Conservation (phyloP, 805 yeast genomes). For the Brettanomyces anomalus region DNA sequence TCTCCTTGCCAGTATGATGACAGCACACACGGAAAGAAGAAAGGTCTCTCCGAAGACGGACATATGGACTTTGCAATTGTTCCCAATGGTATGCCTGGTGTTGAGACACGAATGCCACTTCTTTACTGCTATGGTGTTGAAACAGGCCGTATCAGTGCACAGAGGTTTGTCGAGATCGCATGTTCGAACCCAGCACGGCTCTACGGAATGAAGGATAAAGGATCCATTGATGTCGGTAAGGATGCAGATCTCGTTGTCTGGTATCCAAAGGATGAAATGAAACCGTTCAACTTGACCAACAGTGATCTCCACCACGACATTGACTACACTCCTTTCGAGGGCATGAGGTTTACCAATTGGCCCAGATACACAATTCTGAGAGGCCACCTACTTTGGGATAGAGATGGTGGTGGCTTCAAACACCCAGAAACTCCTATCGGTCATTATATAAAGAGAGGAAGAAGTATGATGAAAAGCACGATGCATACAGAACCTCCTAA, state of each 20-base stretch:
- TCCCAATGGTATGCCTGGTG: conserved; percentile 43
- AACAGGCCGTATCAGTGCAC: conserved; percentile 30
- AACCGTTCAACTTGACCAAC: conserved; percentile 20
- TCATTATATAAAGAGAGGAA: conserved; percentile 20
- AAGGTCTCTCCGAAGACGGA: conserved; percentile 29
- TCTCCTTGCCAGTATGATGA: conserved; percentile 34
- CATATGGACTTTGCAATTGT: conserved; percentile 32
- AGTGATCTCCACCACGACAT: conserved; percentile 27
- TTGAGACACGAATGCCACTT: conserved; percentile 38
- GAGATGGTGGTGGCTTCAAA: conserved; percentile 15
- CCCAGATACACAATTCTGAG: conserved; percentile 35
- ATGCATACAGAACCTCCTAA: conserved; percentile 1
- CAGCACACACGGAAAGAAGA: conserved; percentile 32
- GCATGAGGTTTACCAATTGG: conserved; percentile 34
- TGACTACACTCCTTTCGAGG: conserved; percentile 33
- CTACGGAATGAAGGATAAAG: conserved; percentile 36
- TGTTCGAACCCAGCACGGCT: conserved; percentile 38
- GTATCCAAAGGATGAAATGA: conserved; percentile 31
- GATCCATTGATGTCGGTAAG: conserved; percentile 34
- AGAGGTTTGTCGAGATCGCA: conserved; percentile 36
- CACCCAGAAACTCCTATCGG: conserved; percentile 15
- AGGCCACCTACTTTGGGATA: conserved; percentile 28
- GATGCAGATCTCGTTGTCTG: conserved; percentile 43
- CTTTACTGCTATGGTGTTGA: conserved; percentile 35
- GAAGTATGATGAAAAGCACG: conserved; percentile 4